phyloP scores from a whole-genome alignment of 768 basidiomycete species.

The Pisolithus tinctorius region DNA sequence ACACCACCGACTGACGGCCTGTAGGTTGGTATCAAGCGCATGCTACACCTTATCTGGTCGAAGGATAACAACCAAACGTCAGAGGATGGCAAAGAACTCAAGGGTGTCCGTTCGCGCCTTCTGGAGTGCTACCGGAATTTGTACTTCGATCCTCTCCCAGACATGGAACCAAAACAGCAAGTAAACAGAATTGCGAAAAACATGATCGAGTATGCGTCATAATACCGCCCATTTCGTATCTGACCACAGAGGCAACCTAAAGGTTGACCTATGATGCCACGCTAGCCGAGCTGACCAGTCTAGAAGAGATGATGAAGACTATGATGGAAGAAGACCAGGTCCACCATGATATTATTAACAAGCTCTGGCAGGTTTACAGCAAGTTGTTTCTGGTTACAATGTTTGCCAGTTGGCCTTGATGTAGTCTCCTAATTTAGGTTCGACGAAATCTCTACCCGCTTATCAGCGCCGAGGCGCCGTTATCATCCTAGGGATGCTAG shows the following conservation, averaged over 20 bases:
- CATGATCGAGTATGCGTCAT: constrained; percentile 77
- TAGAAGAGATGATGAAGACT: constrained; percentile 94
- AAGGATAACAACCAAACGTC: constrained; percentile 85
- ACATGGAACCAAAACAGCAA: constrained; percentile 74
- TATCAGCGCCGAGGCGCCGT: constrained; percentile 91
- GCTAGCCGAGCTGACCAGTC: constrained; percentile 88
- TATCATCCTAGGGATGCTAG: constrained; percentile 96
- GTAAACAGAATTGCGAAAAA: constrained; percentile 92
- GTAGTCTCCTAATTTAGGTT: constrained; percentile 40
- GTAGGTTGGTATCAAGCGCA: constrained; percentile 85
- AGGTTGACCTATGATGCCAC: constrained; percentile 91
- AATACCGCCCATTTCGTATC: background rate
- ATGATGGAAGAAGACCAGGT: constrained; percentile 91
- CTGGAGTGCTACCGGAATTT: constrained; percentile 83
- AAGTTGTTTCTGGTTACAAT: constrained; percentile 21
- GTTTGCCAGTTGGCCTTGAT: background rate
- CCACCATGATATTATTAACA: constrained; percentile 77
- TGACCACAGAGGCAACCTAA: background rate
- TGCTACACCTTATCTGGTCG: constrained; percentile 95
- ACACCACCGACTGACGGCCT: constrained; percentile 1
- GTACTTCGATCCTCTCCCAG: constrained; percentile 81
- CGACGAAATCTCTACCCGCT: constrained; percentile 65
- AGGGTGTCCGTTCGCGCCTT: constrained; percentile 80
- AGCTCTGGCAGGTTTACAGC: constrained; percentile 98
- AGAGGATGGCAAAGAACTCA: constrained; percentile 73